Conservation (phyloP, 352 stramenopile genomes). For the Phytophthora pini region DNA sequence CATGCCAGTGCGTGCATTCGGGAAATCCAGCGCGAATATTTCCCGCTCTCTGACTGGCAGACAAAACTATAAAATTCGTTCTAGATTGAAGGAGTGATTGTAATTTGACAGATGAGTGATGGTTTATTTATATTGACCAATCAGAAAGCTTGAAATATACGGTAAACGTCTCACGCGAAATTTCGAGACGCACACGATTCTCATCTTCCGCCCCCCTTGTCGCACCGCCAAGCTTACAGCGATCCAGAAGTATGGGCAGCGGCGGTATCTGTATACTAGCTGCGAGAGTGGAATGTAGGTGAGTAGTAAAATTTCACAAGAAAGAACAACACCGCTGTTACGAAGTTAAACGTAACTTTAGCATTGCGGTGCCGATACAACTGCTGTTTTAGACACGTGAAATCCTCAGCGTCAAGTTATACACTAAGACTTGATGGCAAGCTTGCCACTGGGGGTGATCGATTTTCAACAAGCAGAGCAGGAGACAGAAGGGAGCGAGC, state of each 20-base stretch:
- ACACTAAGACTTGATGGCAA: too few relatives aligned
- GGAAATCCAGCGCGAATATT: conserved; percentile 44
- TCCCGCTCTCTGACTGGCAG: conserved; percentile 15
- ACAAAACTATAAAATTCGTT: too few relatives aligned
- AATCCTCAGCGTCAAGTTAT: too few relatives aligned
- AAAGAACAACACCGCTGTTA: conserved; percentile 3
- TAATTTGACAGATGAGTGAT: conserved; percentile 7
- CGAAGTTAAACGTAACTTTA: conserved; percentile 20
- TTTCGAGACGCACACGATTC: conserved; percentile 17
- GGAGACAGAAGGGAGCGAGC: not conserved
- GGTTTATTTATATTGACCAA: conserved; percentile 11
- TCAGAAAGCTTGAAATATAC: not conserved
- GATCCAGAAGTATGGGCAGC: conserved; percentile 9
- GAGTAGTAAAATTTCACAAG: not conserved
- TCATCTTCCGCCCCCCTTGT: conserved; percentile 29
- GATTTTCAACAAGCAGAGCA: not conserved
- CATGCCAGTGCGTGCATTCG: not conserved
- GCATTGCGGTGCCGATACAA: conserved; percentile 1
- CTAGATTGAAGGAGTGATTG: not conserved
- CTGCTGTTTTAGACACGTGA: too few relatives aligned
- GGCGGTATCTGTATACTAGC: conserved; percentile 18
- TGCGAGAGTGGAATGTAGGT: conserved; percentile 19
- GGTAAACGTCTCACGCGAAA: conserved; percentile 15
- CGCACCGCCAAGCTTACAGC: conserved; percentile 18
- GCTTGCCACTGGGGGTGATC: too few relatives aligned